Percentiles rank a stretch among this genome's conserved stretches.
phyloP scores from a whole-genome alignment of 257 asterid species.

The Mentha longifolia region DNA sequence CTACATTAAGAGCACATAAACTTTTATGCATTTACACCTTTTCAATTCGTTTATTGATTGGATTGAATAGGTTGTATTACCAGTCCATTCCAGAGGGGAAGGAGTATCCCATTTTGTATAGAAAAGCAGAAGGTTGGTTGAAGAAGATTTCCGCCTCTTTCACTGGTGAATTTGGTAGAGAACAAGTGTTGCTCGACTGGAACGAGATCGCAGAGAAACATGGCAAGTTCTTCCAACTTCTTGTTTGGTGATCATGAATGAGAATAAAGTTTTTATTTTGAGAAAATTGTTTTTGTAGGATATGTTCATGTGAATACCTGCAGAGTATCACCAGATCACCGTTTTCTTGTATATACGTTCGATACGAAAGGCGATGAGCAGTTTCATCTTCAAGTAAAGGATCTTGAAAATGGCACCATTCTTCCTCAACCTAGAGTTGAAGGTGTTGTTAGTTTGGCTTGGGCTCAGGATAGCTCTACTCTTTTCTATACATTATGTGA shows the following conservation, averaged over 20 bases:
- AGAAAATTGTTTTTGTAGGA: conserved; percentile 53
- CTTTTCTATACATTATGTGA: conserved; percentile 79
- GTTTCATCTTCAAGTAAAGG: conserved; percentile 80
- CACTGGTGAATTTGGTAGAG: conserved; percentile 47
- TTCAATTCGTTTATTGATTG: conserved; percentile 10
- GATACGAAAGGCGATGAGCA: conserved; percentile 77
- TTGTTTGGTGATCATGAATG: not conserved
- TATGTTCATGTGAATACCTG: conserved; percentile 95
- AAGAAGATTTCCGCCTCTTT: conserved; percentile 42
- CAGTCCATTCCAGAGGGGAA: conserved; percentile 92
- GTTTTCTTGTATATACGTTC: conserved; percentile 76
- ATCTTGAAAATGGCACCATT: conserved; percentile 50
- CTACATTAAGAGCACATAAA: not conserved
- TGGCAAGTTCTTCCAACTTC: conserved; percentile 53
- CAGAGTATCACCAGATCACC: conserved; percentile 91
- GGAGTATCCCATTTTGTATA: conserved; percentile 84
- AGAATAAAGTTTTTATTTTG: too few relatives aligned
- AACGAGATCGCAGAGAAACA: conserved; percentile 79
- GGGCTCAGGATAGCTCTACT: conserved; percentile 78
- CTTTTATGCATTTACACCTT: not conserved
- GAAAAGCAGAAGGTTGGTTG: conserved; percentile 68
- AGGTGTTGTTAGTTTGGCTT: conserved; percentile 91
- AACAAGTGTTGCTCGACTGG: conserved; percentile 89
- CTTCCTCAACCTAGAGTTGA: conserved; percentile 54
- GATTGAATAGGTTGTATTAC: conserved; percentile 70